A percentile compares a stretch with the other conserved stretches of the same genome.
Evolutionary conservation across 768 basidiomycete genomes (phyloP).

Genomic region (Lactifluus volemus): DNA sequence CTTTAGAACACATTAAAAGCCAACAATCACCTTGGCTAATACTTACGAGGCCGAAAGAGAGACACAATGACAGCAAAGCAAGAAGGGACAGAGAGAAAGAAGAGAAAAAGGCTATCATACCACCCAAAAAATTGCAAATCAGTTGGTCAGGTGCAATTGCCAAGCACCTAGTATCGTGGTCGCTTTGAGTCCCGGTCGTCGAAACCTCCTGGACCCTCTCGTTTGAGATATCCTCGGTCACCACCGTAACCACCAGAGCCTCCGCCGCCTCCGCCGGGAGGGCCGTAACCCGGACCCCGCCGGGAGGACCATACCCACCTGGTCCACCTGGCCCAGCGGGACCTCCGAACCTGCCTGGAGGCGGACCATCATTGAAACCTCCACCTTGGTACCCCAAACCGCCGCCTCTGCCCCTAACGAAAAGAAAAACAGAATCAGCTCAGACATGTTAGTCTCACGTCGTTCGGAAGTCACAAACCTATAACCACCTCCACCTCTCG

Average conservation of each 20-base stretch:
- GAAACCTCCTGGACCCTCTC: slow-evolving; percentile 57
- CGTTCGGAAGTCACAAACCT: slow-evolving; percentile 14
- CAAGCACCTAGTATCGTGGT: slow-evolving; percentile 50
- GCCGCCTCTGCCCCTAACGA: slow-evolving; percentile 17
- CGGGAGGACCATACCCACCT: slow-evolving; percentile 35
- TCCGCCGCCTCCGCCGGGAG: slow-evolving; percentile 23
- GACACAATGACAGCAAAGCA: not conserved
- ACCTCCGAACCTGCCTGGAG: slow-evolving; percentile 33
- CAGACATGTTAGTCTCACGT: not conserved
- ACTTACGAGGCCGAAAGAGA: slow-evolving; percentile 6
- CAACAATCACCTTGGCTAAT: slow-evolving; percentile 1
- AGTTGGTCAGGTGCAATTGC: not conserved
- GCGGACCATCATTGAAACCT: slow-evolving; percentile 27
- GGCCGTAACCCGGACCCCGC: slow-evolving; percentile 25
- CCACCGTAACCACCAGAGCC: slow-evolving; percentile 33
- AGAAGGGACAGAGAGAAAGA: slow-evolving; percentile 6
- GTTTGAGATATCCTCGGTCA: slow-evolving; percentile 59
- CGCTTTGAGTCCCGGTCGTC: slow-evolving; percentile 80
- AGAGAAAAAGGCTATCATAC: slow-evolving; percentile 16
- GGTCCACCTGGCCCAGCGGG: slow-evolving; percentile 28
- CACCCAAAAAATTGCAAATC: slow-evolving; percentile 7
- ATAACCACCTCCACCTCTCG: slow-evolving; percentile 26
- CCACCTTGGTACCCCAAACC: slow-evolving; percentile 20
- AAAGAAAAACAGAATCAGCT: not conserved
- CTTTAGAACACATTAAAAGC: slow-evolving; percentile 5